These are phyloP conservation scores for Peltaster fructicola DNA, from an alignment of 2,329 filamentous ascomycete species.

Conservation along the genomic window DNA sequence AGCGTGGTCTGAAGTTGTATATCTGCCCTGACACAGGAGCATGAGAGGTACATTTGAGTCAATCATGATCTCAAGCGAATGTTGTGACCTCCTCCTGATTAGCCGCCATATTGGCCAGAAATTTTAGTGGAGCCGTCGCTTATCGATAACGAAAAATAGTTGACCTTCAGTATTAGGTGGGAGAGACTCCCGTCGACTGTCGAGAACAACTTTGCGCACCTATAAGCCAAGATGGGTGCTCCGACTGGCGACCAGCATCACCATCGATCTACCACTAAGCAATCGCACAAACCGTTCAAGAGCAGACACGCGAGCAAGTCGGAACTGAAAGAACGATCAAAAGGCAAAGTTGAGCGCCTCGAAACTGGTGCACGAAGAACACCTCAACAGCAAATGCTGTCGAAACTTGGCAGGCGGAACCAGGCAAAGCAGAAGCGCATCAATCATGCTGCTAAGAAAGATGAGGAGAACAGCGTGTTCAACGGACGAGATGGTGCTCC, in stretches of 20 bases:
- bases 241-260: slow-evolving; percentile 45
- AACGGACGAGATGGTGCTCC: slow-evolving; percentile 73
- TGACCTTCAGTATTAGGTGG: no score
- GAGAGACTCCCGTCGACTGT: no score
- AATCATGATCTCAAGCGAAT: no score
- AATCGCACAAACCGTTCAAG: slow-evolving; percentile 79
- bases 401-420: slow-evolving; percentile 87
- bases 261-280: slow-evolving; percentile 84
- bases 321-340: slow-evolving; percentile 64
- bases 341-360: slow-evolving; percentile 61
- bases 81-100: no score
- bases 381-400: slow-evolving; percentile 91
- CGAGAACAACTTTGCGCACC: no score
- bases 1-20: no score
- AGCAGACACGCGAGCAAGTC: slow-evolving; percentile 79
- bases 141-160: no score
- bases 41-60: no score
- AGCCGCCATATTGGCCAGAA: no score
- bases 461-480: slow-evolving; percentile 65
- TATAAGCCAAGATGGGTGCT: slow-evolving; percentile 5
- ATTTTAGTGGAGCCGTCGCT: no score
- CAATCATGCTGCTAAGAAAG: slow-evolving; percentile 67
- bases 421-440: slow-evolving; percentile 81
- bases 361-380: slow-evolving; percentile 67
- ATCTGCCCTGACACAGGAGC: no score